Percentiles rank a stretch among this genome's conserved stretches.
These are phyloP conservation scores for Euphrasia confusa DNA, from an alignment of 257 asterid genomes.

Conservation along the genomic window DNA sequence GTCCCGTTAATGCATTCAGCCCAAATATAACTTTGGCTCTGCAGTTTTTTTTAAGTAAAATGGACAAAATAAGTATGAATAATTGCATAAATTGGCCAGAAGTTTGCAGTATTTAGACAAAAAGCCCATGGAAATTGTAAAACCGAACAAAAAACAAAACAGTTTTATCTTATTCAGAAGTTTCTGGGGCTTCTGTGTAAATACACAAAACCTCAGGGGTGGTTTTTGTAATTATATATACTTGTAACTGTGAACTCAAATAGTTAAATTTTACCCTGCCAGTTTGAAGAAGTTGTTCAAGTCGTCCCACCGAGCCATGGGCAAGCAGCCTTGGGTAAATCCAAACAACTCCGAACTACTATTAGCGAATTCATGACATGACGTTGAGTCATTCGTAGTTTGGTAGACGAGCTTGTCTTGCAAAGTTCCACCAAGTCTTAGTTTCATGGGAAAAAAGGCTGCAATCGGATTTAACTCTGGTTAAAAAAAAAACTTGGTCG, in stretches of 20 bases:
- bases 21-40: conserved; percentile 74
- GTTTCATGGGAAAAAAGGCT: conserved; percentile 76
- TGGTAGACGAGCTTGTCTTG: conserved; percentile 73
- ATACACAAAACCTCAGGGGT: background rate
- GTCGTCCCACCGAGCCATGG: conserved; percentile 79
- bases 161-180: too few relatives aligned
- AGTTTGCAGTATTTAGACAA: too few relatives aligned
- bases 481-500: background rate
- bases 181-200: too few relatives aligned
- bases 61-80: background rate
- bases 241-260: background rate
- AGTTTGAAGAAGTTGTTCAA: conserved; percentile 52
- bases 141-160: too few relatives aligned
- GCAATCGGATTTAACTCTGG: conserved; percentile 28
- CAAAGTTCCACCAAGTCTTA: conserved; percentile 88
- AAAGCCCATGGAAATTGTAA: too few relatives aligned
- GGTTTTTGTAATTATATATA: background rate
- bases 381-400: conserved; percentile 29
- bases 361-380: conserved; percentile 45
- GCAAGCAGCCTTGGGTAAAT: conserved; percentile 68
- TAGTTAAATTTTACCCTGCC: conserved; percentile 47
- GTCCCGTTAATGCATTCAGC: conserved; percentile 66
- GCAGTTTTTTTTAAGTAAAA: conserved; percentile 20
- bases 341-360: conserved; percentile 52
- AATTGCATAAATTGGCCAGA: background rate